Evolutionary conservation across 83 land plant genomes (phyloP).

Genomic region (Isoetes engelmannii): DNA sequence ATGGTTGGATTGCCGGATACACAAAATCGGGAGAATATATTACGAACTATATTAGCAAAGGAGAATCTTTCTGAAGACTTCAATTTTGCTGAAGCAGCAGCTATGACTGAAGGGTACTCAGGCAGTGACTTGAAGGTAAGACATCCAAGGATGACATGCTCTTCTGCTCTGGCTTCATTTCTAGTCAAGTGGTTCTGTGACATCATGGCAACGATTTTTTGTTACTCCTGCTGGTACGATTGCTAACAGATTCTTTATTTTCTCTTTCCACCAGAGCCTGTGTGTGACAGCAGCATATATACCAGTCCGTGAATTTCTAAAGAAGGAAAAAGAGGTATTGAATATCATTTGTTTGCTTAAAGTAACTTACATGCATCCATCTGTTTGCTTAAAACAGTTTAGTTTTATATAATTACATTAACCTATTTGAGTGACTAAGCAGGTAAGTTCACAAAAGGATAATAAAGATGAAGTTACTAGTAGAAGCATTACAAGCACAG

Average conservation of each 20-base stretch:
- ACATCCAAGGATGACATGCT: too few species aligned
- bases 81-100: slow-evolving; percentile 26
- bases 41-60: slow-evolving; percentile 26
- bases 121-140: slow-evolving; percentile 35
- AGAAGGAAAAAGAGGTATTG: slow-evolving; percentile 16
- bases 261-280: slow-evolving; percentile 2
- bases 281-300: slow-evolving; percentile 13
- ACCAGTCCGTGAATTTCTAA: slow-evolving; percentile 13
- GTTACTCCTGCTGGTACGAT: background rate
- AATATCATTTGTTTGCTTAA: too few species aligned
- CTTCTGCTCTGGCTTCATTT: too few species aligned
- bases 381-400: too few species aligned
- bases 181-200: background rate
- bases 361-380: too few species aligned
- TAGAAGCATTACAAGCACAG: too few species aligned
- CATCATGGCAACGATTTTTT: background rate
- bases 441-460: too few species aligned
- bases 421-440: too few species aligned
- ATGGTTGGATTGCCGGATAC: slow-evolving; percentile 31
- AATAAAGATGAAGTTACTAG: too few species aligned
- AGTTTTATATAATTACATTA: too few species aligned
- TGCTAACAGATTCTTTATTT: background rate
- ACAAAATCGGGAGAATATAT: slow-evolving; percentile 25
- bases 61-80: slow-evolving; percentile 32
- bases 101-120: slow-evolving; percentile 32